Conservation (phyloP, 176 grass and related monocot genomes). For the Tillandsia leiboldiana region DNA sequence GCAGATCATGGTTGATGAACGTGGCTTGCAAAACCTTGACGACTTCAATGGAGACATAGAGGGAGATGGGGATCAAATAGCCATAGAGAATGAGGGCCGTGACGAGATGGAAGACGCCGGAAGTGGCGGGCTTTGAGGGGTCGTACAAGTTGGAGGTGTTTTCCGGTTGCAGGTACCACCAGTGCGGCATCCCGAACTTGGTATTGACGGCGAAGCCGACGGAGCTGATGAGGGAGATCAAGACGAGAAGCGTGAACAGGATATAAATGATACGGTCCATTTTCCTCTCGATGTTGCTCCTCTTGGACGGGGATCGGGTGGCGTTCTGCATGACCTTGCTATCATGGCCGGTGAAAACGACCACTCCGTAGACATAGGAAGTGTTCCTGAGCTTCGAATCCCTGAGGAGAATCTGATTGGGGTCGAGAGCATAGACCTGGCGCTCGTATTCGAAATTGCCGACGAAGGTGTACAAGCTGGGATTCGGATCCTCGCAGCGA, state of each 20-base stretch:
- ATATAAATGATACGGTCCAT: constrained; percentile 98
- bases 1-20: constrained; percentile 92
- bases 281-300: constrained; percentile 87
- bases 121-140: constrained; percentile 45
- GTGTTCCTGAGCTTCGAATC: constrained; percentile 97
- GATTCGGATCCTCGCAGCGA: constrained; percentile 93
- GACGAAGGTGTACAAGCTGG: constrained; percentile 73
- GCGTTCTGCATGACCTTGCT: constrained; percentile 99
- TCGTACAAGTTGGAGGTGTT: constrained; percentile 51
- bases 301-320: constrained; percentile 76
- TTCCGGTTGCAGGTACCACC: constrained; percentile 80
- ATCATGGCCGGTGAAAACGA: constrained; percentile 88
- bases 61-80: constrained; percentile 89
- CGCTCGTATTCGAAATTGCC: constrained; percentile 91
- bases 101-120: constrained; percentile 90
- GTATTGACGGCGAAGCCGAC: constrained; percentile 75
- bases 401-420: constrained; percentile 79
- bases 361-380: constrained; percentile 74
- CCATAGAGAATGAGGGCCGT: constrained; percentile 96
- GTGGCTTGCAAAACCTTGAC: constrained; percentile 86
- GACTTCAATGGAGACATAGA: constrained; percentile 97
- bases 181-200: constrained; percentile 52
- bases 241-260: constrained; percentile 76
- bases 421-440: constrained; percentile 75
- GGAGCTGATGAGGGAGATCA: constrained; percentile 88